A percentile compares a stretch with the other conserved stretches of the same genome.
Conservation (phyloP, 768 basidiomycete genomes). For the Leucocoprinus leucothites region DNA sequence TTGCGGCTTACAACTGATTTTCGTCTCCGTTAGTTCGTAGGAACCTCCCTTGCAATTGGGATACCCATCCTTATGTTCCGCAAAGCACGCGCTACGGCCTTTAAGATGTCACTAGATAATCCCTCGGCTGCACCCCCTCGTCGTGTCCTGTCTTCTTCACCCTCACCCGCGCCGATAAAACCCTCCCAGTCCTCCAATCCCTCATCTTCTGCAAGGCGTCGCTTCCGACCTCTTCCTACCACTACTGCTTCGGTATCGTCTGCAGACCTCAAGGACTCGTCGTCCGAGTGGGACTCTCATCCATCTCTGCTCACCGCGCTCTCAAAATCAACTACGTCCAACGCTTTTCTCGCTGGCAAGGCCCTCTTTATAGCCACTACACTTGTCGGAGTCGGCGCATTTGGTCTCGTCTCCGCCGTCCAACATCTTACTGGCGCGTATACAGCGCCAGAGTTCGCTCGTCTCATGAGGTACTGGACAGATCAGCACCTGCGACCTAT, state of each 20-base stretch:
- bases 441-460: conserved; percentile 40
- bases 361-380: conserved; percentile 67
- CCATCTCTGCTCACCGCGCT: conserved; percentile 33
- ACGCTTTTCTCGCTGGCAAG: conserved; percentile 52
- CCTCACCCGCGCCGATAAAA: conserved; percentile 7
- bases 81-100: conserved; percentile 20
- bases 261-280: conserved; percentile 11
- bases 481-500: conserved; percentile 37
- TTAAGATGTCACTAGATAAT: conserved; percentile 24
- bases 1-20: not conserved
- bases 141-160: conserved; percentile 17
- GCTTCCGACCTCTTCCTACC: conserved; percentile 9
- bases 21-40: conserved; percentile 21
- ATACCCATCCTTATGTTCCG: conserved; percentile 34
- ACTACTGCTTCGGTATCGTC: conserved; percentile 7
- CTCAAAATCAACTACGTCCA: conserved; percentile 40
- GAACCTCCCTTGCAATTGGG: conserved; percentile 29
- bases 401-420: conserved; percentile 43
- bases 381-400: conserved; percentile 48
- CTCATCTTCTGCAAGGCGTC: conserved; percentile 10
- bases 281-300: conserved; percentile 25
- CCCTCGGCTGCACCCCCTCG: conserved; percentile 27
- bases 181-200: not conserved
- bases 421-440: conserved; percentile 51
- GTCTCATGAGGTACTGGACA: conserved; percentile 2